Base-by-base conservation (phyloP, 2,329 filamentous ascomycete genomes). In the Scleromitrula shiraiana region DNA sequence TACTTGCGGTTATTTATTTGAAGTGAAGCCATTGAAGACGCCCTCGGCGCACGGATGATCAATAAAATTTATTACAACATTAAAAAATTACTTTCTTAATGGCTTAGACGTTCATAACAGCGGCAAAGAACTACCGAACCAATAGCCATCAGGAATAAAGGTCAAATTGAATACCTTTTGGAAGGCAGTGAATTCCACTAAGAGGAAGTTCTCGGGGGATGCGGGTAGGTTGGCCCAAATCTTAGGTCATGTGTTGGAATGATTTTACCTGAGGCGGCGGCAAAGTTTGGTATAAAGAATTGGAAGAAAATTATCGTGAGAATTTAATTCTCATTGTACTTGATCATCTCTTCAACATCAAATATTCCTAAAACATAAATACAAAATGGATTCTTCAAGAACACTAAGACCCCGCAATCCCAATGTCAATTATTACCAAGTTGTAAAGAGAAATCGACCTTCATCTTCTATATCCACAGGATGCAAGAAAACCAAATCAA, bases 391-490 rank as follows among this genome's bases (percentile, higher is more conserved):
- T 6, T 22, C 35, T 7, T 17, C 43, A 14, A 14, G 43, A 22
- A 30, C 38, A 15, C 35, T 46, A 23, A 12, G 29, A 22, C 26
- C 24, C 4, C 35, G 43, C 15, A 20, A 44, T 19, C 15, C 35
- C 20, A 46, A 46, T 3, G 22, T 46, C 5, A 44, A 15, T 14
- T n/a, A n/a, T n/a, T 46, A 46, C n/a, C 42, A 46, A 4, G 20
- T 30, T 15, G 9, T 23, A 9, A 30, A 39, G 9, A 27, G 27
- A 5, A 45, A n/a, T 17, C 24, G 10, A 10, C 6, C n/a, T n/a
- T 39, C 43, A 9, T 12, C n/a, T 6, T 10, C 43, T 17, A 19
- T 7, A 2, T 35, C 41, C 2, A 10, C 10, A 8, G 8, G 5
- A 15, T n/a, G 15, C n/a, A 40, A 29, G 10, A 29, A 36, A 7